Evolutionary conservation across 2,329 filamentous ascomycete species (phyloP), one percentile per base, ranked within the genome.

Genomic region (Penicillium brevicompactum): DNA sequence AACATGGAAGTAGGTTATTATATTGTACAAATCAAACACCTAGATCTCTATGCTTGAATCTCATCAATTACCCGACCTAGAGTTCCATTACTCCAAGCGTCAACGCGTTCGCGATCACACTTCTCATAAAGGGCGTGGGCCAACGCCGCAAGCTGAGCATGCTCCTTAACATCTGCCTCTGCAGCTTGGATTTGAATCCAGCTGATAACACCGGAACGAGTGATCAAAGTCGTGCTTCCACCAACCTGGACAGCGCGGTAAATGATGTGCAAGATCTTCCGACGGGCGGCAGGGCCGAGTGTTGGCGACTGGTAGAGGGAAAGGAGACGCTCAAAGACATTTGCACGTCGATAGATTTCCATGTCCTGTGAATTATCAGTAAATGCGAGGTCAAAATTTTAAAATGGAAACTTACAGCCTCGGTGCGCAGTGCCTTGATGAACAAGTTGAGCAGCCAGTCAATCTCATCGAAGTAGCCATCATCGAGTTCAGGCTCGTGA

Each of bases 221-320:
- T 95, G 37, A 91, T 82, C 44, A 96, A 78, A n/a, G 89, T 93
- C 4, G 87, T 90, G 71, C 89, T 91, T 1, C 90, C 91, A 1
- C 86, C 82, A 31, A 92, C 83, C 44, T 81, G 82, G 0, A 85
- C 86, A 2, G 87, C 86, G 40, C 88, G 82, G 65, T 87, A 87
- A 14, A 95, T 57, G 13, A 87, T 61, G 57, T 80, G 78, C 11
- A 85, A 62, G 21, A 94, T 81, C 68, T 87, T 85, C 50, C 83
- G 84, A 55, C 85, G 84, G 14, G 88, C 76, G 14, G 80, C 78
- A 16, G 79, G 72, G 3, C 83, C 79, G 56, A 90, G 80, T 51
- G 86, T 87, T 0, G 88, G 84, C 42, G 88, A 90, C 32, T 80
- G 80, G 50, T 87, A 91, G 21, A 91, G 75, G 1, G 85, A 84